phyloP scores from a whole-genome alignment of 2,329 filamentous ascomycete genomes.

The Nemania serpens region DNA sequence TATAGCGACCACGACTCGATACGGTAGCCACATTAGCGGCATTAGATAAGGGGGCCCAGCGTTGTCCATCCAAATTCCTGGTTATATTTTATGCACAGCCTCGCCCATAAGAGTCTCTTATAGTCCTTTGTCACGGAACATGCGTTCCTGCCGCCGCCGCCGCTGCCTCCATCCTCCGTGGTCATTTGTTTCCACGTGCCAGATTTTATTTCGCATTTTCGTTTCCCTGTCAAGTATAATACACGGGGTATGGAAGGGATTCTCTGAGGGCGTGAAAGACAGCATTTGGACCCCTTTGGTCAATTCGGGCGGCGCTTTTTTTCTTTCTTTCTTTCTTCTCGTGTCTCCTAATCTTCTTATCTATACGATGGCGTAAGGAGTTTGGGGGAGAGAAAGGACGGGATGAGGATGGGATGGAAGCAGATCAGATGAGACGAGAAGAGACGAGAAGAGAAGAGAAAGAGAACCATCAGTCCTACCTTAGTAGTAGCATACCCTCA shows the following conservation, averaged over 20 bases:
- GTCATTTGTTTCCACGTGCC: too few species aligned
- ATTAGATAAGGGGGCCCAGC: background rate
- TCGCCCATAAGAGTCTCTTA: constrained; percentile 18
- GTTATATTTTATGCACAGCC: constrained; percentile 6
- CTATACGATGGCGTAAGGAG: constrained; percentile 25
- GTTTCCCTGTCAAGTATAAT: constrained; percentile 27
- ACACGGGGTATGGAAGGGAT: constrained; percentile 25
- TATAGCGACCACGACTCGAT: constrained; percentile 45
- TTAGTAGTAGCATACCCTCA: constrained; percentile 23
- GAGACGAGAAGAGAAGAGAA: background rate
- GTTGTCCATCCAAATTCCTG: constrained; percentile 10
- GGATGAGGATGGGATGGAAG: constrained; percentile 6
- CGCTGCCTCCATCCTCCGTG: constrained; percentile 23
- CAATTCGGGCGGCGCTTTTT: constrained; percentile 30
- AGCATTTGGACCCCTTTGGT: constrained; percentile 34
- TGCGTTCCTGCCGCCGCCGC: constrained; percentile 5
- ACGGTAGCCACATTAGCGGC: constrained; percentile 17
- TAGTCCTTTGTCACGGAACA: constrained; percentile 3
- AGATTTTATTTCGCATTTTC: constrained; percentile 24
- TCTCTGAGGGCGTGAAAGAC: constrained; percentile 26
- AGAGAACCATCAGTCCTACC: background rate
- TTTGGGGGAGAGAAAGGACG: constrained; percentile 22
- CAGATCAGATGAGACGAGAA: constrained; percentile 20
- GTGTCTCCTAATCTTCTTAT: background rate
- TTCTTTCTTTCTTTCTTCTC: too few species aligned